A percentile compares a stretch with the other conserved stretches of the same genome.
These are phyloP conservation scores for Boletus rubescentipes DNA, from an alignment of 768 basidiomycete genomes.

Conservation along the genomic window DNA sequence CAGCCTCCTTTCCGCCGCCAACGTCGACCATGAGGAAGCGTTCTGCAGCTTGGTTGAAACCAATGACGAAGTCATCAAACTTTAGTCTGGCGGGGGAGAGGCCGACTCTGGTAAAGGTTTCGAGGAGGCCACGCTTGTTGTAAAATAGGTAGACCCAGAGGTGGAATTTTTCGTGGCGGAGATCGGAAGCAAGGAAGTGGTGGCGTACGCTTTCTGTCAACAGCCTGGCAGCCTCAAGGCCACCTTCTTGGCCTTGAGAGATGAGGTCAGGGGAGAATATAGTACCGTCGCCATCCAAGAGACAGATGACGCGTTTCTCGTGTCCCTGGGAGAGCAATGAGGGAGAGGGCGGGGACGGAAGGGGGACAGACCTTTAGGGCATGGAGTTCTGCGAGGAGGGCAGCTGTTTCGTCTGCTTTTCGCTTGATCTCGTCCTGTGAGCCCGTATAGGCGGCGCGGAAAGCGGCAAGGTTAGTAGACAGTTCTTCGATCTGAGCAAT, in stretches of 20 bases:
- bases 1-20: slow-evolving; percentile 69
- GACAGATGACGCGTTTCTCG: slow-evolving; percentile 40
- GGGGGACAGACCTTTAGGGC: slow-evolving; percentile 23
- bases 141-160: slow-evolving; percentile 64
- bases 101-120: slow-evolving; percentile 42
- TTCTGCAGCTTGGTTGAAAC: slow-evolving; percentile 69
- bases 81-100: slow-evolving; percentile 36
- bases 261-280: slow-evolving; percentile 60
- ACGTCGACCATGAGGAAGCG: slow-evolving; percentile 71
- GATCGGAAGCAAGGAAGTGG: slow-evolving; percentile 19
- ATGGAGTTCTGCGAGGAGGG: slow-evolving; percentile 27
- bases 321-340: slow-evolving; percentile 14
- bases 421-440: slow-evolving; percentile 21
- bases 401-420: slow-evolving; percentile 9
- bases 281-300: slow-evolving; percentile 64
- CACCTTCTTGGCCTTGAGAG: slow-evolving; percentile 54
- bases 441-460: slow-evolving; percentile 27
- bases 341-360: not conserved
- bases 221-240: slow-evolving; percentile 52
- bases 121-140: slow-evolving; percentile 59
- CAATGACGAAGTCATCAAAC: slow-evolving; percentile 65
- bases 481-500: slow-evolving; percentile 21
- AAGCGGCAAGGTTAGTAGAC: slow-evolving; percentile 23
- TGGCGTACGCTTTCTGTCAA: slow-evolving; percentile 36
- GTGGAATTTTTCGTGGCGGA: slow-evolving; percentile 36